phyloP scores from a whole-genome alignment of 2,329 filamentous ascomycete species.

The Neonectria coccinea region DNA sequence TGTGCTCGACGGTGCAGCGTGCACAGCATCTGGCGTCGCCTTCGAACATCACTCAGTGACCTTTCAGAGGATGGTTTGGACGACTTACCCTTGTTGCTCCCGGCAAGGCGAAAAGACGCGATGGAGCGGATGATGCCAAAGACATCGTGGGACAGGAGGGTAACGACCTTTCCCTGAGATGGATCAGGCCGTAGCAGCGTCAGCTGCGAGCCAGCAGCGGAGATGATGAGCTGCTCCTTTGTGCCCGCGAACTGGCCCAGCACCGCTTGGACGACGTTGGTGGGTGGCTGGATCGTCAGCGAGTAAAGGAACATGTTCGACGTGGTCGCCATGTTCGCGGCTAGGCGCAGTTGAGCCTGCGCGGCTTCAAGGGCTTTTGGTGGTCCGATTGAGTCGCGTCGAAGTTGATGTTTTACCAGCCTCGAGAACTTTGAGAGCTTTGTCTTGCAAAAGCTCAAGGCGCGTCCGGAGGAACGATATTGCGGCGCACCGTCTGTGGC shows the following conservation, averaged over 20 bases:
- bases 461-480: slow-evolving; percentile 51
- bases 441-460: slow-evolving; percentile 48
- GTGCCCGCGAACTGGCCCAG: slow-evolving; percentile 96
- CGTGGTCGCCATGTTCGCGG: slow-evolving; percentile 87
- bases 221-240: slow-evolving; percentile 97
- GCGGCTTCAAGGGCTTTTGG: slow-evolving; percentile 53
- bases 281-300: slow-evolving; percentile 92
- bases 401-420: slow-evolving; percentile 39
- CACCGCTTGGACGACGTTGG: slow-evolving; percentile 89
- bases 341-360: slow-evolving; percentile 64
- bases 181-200: slow-evolving; percentile 89
- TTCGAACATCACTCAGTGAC: slow-evolving; percentile 75
- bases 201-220: slow-evolving; percentile 89
- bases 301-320: slow-evolving; percentile 99
- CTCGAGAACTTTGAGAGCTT: slow-evolving; percentile 44
- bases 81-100: slow-evolving; percentile 92
- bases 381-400: slow-evolving; percentile 46
- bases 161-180: slow-evolving; percentile 85
- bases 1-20: slow-evolving; percentile 30
- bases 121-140: slow-evolving; percentile 95
- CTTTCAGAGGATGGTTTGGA: slow-evolving; percentile 55
- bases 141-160: slow-evolving; percentile 89
- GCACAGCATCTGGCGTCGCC: slow-evolving; percentile 45
- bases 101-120: slow-evolving; percentile 89
- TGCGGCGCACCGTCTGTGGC: slow-evolving; percentile 48